Percentiles rank a stretch among this genome's conserved stretches.
Conservation (phyloP, 495 filamentous ascomycete species). For the Penicillium pulvis region DNA sequence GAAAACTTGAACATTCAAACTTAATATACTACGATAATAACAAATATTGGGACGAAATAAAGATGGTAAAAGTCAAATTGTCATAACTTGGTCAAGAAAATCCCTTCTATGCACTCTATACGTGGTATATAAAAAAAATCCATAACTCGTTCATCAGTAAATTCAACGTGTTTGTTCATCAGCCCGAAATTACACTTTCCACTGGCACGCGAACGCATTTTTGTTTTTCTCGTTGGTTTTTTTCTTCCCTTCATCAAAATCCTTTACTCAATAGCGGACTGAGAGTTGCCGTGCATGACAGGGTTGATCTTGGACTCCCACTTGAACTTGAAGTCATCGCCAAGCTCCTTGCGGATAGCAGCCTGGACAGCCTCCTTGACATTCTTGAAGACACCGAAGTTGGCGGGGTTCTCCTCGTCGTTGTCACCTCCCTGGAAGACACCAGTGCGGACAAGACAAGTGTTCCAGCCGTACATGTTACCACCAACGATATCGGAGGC, state of each 20-base stretch:
- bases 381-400: conserved; percentile 58
- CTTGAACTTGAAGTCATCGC: conserved; percentile 59
- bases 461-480: conserved; percentile 84
- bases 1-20: too few species aligned
- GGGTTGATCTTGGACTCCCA: conserved; percentile 63
- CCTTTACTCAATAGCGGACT: conserved; percentile 55
- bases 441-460: conserved; percentile 65
- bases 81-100: conserved; percentile 1
- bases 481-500: conserved; percentile 77
- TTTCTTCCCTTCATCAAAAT: not conserved
- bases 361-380: conserved; percentile 56
- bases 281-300: conserved; percentile 54
- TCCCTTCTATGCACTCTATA: conserved; percentile 5
- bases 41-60: not conserved
- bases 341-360: conserved; percentile 57
- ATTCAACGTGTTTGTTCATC: conserved; percentile 7
- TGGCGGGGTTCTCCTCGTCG: conserved; percentile 59
- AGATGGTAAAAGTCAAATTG: not conserved
- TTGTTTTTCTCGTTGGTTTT: not conserved
- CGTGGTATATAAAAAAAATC: conserved; percentile 9
- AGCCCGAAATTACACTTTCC: conserved; percentile 3
- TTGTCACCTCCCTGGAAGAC: conserved; percentile 58
- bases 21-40: too few species aligned
- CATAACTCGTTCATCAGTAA: conserved; percentile 7
- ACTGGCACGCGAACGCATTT: not conserved